Evolutionary conservation across 495 filamentous ascomycete genomes (phyloP), one percentile per base, ranked within the genome.

Genomic region (Staphylotrichum longicolle): DNA sequence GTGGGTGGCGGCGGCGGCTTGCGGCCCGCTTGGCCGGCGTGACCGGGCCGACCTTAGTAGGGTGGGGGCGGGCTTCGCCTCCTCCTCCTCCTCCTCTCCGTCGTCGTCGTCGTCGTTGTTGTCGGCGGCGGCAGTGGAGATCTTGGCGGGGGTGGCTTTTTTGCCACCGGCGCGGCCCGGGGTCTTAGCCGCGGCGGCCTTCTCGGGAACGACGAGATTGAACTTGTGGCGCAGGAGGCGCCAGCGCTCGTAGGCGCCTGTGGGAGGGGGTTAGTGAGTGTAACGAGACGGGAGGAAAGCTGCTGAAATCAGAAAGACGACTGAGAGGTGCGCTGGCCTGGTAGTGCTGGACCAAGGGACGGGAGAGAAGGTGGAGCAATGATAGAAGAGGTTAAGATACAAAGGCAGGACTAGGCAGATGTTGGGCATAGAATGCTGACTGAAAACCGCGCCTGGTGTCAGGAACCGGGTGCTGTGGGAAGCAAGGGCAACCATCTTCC

Each of bases 221-320:
- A 30, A 59, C 51, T 56, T 59, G 35, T 46, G 40, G 30, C 60
- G 60, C 3, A 66, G 10, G 3, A 58, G n/a, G 34, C 63, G 60
- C 60, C 60, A 66, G 56, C 60, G 55, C 46, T 63, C 63, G 37
- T 11, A 39, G 32, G 51, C 42, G 41, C 40, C 58, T 54, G 27
- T 30, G 34, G n/a, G 32, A 40, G 14, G 20, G 40, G 15, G 57
- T 60, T 53, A 53, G 57, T 53, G 30, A 8, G 27, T n/a, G 11
- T 7, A 3, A 5, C 12, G 10, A 7, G 20, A 27, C 20, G 20
- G 20, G 20, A 27, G 20, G 0, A 27, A 27, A 27, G 20, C 20
- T 27, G 20, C 20, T 27, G 20, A 27, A 48, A 39, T 39, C 37
- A 39, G 37, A 39, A 6, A 53, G 4, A 15, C 2, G 14, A 37